A percentile compares a stretch with the other conserved stretches of the same genome.
Conservation (phyloP, 306 rosid genomes). For the Quercus parvula region DNA sequence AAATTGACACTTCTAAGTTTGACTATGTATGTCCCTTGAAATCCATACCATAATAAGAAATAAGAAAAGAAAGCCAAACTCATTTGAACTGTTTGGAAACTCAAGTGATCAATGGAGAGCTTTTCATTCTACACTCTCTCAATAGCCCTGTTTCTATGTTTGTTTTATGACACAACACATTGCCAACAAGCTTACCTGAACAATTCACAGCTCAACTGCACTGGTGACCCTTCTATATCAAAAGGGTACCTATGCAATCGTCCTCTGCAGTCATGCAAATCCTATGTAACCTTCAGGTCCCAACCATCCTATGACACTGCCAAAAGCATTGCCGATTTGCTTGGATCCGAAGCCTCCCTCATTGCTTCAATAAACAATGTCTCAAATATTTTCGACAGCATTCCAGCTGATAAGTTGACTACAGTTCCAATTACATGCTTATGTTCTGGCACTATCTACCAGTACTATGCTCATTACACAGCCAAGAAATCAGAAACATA, state of each 20-base stretch:
- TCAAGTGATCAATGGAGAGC: slow-evolving; percentile 26
- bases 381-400: slow-evolving; percentile 10
- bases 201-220: slow-evolving; percentile 27
- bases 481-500: slow-evolving; percentile 19
- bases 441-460: slow-evolving; percentile 46
- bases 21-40: too few relatives aligned
- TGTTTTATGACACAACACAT: slow-evolving; percentile 19
- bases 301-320: slow-evolving; percentile 33
- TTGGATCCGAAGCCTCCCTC: slow-evolving; percentile 41
- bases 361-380: slow-evolving; percentile 47
- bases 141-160: slow-evolving; percentile 4
- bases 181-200: slow-evolving; percentile 49
- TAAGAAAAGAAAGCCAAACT: slow-evolving; percentile 8
- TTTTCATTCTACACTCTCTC: slow-evolving; percentile 7
- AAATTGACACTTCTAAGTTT: too few relatives aligned
- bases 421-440: slow-evolving; percentile 47
- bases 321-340: slow-evolving; percentile 38
- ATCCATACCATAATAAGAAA: not conserved
- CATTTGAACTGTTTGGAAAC: not conserved
- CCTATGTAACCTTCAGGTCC: slow-evolving; percentile 39
- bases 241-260: slow-evolving; percentile 50
- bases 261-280: slow-evolving; percentile 32
- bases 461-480: slow-evolving; percentile 40
- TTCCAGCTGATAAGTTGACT: slow-evolving; percentile 30
- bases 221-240: slow-evolving; percentile 24